phyloP scores from a whole-genome alignment of 305 asterid species.

The Fraxinus xanthoxyloides region DNA sequence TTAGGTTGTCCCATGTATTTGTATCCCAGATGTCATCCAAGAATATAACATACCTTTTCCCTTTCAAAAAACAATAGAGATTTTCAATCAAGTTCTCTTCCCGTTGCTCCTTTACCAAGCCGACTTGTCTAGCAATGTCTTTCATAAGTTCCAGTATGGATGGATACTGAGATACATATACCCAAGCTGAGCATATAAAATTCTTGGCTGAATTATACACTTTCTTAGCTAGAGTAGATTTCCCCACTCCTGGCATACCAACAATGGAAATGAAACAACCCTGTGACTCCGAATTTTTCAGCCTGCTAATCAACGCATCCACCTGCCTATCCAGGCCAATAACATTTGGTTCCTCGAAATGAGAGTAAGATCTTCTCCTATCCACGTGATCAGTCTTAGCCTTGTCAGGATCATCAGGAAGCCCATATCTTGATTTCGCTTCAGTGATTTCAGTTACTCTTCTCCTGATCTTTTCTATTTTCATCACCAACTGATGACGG shows the following conservation, averaged over 20 bases:
- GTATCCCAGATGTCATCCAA: slow-evolving; percentile 6
- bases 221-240: neutral
- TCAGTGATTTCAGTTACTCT: neutral
- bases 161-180: neutral
- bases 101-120: neutral
- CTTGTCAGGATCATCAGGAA: neutral
- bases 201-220: neutral
- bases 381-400: neutral
- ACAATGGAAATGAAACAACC: neutral
- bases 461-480: neutral
- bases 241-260: neutral
- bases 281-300: neutral
- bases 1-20: neutral
- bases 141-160: neutral
- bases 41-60: neutral
- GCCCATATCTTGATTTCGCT: neutral
- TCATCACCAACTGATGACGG: neutral
- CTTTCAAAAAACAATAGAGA: neutral
- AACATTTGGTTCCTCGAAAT: neutral
- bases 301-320: neutral
- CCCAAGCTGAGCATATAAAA: neutral
- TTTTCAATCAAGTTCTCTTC: neutral
- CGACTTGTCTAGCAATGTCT: neutral
- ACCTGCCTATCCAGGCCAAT: neutral
- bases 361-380: neutral